phyloP scores from a whole-genome alignment of 306 rosid genomes.

The Calophaca sinica region DNA sequence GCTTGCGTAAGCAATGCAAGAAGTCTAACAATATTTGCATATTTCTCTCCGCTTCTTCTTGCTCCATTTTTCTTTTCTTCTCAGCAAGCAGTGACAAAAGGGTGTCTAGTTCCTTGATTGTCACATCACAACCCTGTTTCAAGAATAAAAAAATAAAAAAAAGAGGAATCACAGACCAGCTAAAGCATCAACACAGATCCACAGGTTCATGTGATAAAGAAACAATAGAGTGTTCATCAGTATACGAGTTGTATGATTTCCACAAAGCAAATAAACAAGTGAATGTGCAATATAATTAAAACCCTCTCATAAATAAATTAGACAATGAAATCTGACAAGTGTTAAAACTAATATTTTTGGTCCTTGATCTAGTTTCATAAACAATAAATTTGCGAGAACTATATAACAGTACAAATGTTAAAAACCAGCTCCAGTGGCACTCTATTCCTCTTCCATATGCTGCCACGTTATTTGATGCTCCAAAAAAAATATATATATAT shows the following conservation, averaged over 20 bases:
- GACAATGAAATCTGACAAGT: conserved; percentile 7
- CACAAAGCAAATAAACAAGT: conserved; percentile 15
- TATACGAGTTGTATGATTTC: background rate
- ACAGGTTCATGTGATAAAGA: conserved; percentile 26
- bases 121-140: conserved; percentile 87
- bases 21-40: conserved; percentile 92
- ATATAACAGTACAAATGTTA: background rate
- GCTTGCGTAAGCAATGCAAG: conserved; percentile 86
- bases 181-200: conserved; percentile 36
- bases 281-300: conserved; percentile 2
- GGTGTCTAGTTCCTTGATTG: conserved; percentile 85
- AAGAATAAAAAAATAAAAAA: conserved; percentile 4
- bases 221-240: conserved; percentile 1
- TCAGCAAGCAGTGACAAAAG: conserved; percentile 81
- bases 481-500: conserved; percentile 27
- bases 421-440: conserved; percentile 23
- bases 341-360: background rate
- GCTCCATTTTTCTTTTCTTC: conserved; percentile 98
- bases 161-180: conserved; percentile 28
- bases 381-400: background rate
- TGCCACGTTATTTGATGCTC: conserved; percentile 1
- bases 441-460: conserved; percentile 9
- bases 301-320: conserved; percentile 1
- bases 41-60: conserved; percentile 96
- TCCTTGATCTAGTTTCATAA: conserved; percentile 19